Base-by-base conservation (phyloP, 495 filamentous ascomycete species). In the Diplogelasinospora grovesii region DNA sequence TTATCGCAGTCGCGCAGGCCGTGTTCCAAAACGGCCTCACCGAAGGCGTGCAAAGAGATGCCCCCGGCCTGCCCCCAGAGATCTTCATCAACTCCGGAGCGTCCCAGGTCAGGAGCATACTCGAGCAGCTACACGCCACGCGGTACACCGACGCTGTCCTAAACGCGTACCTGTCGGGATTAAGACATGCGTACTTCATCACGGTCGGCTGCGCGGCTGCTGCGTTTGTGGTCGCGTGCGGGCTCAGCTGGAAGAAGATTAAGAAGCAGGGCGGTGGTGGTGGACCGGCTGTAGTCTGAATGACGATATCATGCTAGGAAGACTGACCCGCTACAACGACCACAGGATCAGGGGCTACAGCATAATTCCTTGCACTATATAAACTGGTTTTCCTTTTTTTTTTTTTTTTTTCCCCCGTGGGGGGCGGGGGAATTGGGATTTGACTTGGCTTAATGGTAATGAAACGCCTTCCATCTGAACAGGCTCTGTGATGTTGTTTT, bases 11-110 rank as follows among this genome's bases (percentile, higher is more conserved):
- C n/a, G 78, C 68, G 0, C 75, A 86, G 56, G 70, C 70, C 11
- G 65, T 85, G 8, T 83, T 86, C 66, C 71, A 74, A 40, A 81
- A 83, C 54, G 65, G 69, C 0, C 62, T 85, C 7, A 66, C 75
- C 19, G 41, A 43, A 1, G 50, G 52, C 27, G 30, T 70, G 13
- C 36, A 33, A 11, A 23, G 24, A 8, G 35, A 50, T 46, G 59
- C 54, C 5, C 59, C 62, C 4, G 48, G 42, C 14, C 39, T 70
- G 7, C 57, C 64, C 32, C 49, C 62, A 0, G 30, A 41, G 5
- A 32, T 59, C 18, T 68, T 75, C 44, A 63, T 67, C 31, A 56
- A 64, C 39, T 61, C 56, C 30, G 71, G 71, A 43, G 69, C 70
- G 4, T 61, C 57, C 15, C 46, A 72, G 48, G 54, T 73, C 30